These are phyloP conservation scores for Metschnikowia vanudenii DNA, from an alignment of 805 yeast species.

Conservation along the genomic window DNA sequence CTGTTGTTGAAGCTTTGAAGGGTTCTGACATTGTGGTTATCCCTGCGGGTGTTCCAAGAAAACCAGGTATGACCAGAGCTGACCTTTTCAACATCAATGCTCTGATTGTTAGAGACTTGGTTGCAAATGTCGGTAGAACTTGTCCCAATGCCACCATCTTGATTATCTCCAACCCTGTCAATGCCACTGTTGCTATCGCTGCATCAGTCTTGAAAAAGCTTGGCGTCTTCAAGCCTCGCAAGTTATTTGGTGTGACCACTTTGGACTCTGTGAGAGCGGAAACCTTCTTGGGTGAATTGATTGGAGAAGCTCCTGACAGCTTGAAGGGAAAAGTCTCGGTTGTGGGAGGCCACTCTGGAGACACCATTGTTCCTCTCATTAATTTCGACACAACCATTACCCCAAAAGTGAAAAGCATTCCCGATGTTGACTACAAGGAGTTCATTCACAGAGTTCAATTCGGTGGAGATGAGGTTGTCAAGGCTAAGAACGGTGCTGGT, in stretches of 20 bases:
- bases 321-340: conserved; percentile 44
- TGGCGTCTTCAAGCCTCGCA: conserved; percentile 46
- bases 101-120: conserved; percentile 43
- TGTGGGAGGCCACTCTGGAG: conserved; percentile 48
- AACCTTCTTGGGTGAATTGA: conserved; percentile 41
- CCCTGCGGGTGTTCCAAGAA: conserved; percentile 50
- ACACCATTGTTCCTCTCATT: conserved; percentile 44
- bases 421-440: conserved; percentile 19
- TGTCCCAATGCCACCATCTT: conserved; percentile 45
- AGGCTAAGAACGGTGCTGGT: conserved; percentile 24
- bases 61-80: conserved; percentile 50
- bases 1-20: conserved; percentile 37
- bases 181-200: conserved; percentile 48
- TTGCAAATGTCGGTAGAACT: conserved; percentile 37
- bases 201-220: conserved; percentile 47
- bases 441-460: conserved; percentile 22
- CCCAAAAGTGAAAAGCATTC: conserved; percentile 18
- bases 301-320: conserved; percentile 28
- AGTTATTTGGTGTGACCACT: conserved; percentile 48
- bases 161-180: conserved; percentile 47
- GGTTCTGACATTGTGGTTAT: conserved; percentile 42
- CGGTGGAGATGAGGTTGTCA: conserved; percentile 25
- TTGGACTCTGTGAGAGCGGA: conserved; percentile 47
- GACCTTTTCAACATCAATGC: conserved; percentile 49
- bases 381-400: conserved; percentile 20